These are phyloP conservation scores for Neofusicoccum cordaticola DNA, from an alignment of 2,329 filamentous ascomycete genomes.

Conservation along the genomic window DNA sequence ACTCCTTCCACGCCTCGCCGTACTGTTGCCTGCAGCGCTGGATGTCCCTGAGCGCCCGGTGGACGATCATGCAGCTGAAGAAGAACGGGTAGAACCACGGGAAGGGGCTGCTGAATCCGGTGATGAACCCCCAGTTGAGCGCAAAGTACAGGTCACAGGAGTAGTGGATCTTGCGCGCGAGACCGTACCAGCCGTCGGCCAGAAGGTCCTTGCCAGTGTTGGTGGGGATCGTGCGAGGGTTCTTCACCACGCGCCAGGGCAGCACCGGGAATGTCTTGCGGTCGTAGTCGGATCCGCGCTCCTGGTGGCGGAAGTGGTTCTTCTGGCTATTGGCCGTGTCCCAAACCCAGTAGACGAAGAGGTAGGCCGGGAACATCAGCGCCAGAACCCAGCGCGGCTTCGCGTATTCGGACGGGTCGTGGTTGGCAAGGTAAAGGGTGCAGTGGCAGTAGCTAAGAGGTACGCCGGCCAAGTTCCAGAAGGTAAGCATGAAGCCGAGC, in stretches of 20 bases:
- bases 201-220: constrained; percentile 73
- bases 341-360: constrained; percentile 88
- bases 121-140: constrained; percentile 74
- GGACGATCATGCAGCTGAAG: constrained; percentile 75
- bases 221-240: constrained; percentile 74
- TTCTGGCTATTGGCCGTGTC: constrained; percentile 91
- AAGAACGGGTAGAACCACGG: constrained; percentile 88
- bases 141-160: constrained; percentile 78
- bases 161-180: constrained; percentile 78
- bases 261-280: constrained; percentile 85
- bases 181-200: constrained; percentile 81
- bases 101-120: constrained; percentile 76
- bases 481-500: constrained; percentile 96
- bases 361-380: constrained; percentile 66
- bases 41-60: constrained; percentile 74
- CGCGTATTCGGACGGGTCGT: constrained; percentile 71
- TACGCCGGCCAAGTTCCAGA: constrained; percentile 93
- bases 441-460: constrained; percentile 91
- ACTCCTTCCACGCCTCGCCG: constrained; percentile 77
- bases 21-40: constrained; percentile 74
- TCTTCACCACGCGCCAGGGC: constrained; percentile 80
- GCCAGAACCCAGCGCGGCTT: constrained; percentile 70
- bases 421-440: constrained; percentile 84
- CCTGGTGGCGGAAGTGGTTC: constrained; percentile 81
- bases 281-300: constrained; percentile 63